Percentiles rank a stretch among this genome's conserved stretches.
phyloP scores from a whole-genome alignment of 2,329 filamentous ascomycete species.

The Fusarium lyarnte region DNA sequence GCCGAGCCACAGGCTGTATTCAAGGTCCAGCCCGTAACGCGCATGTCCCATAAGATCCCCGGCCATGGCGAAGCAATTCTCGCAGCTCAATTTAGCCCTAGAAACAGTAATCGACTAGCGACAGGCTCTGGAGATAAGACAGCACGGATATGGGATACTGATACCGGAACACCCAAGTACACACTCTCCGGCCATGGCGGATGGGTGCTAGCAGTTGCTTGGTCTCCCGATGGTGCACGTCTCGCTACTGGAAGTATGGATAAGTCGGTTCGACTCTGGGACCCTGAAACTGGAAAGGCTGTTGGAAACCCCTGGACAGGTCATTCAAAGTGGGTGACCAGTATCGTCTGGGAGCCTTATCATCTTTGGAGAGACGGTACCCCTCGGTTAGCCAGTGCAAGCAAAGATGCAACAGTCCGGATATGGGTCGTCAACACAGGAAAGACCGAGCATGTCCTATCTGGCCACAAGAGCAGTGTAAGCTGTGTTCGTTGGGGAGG shows the following conservation, averaged over 20 bases:
- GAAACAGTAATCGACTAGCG: slow-evolving; percentile 78
- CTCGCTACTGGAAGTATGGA: slow-evolving; percentile 95
- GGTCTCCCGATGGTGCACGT: slow-evolving; percentile 82
- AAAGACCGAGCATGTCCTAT: slow-evolving; percentile 81
- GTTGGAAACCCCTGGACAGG: slow-evolving; percentile 78
- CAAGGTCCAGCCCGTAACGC: slow-evolving; percentile 88
- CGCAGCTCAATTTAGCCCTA: slow-evolving; percentile 84
- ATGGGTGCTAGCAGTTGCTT: slow-evolving; percentile 89
- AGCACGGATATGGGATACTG: slow-evolving; percentile 92
- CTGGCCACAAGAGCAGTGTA: slow-evolving; percentile 88
- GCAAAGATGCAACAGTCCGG: slow-evolving; percentile 88
- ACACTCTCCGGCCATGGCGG: slow-evolving; percentile 86
- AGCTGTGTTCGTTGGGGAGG: slow-evolving; percentile 96
- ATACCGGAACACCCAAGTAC: slow-evolving; percentile 87
- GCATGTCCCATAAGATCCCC: slow-evolving; percentile 87
- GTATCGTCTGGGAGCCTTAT: slow-evolving; percentile 91
- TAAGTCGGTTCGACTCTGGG: slow-evolving; percentile 89
- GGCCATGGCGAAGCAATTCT: slow-evolving; percentile 94
- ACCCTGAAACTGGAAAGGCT: slow-evolving; percentile 80
- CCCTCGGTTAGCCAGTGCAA: slow-evolving; percentile 83
- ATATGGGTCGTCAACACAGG: slow-evolving; percentile 87
- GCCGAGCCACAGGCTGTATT: slow-evolving; percentile 90
- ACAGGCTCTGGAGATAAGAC: slow-evolving; percentile 93
- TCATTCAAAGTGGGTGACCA: slow-evolving; percentile 89
- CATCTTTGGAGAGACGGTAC: slow-evolving; percentile 81